These are phyloP conservation scores for Stevia rebaudiana DNA, from an alignment of 140 eudicot genomes.

Conservation along the genomic window DNA sequence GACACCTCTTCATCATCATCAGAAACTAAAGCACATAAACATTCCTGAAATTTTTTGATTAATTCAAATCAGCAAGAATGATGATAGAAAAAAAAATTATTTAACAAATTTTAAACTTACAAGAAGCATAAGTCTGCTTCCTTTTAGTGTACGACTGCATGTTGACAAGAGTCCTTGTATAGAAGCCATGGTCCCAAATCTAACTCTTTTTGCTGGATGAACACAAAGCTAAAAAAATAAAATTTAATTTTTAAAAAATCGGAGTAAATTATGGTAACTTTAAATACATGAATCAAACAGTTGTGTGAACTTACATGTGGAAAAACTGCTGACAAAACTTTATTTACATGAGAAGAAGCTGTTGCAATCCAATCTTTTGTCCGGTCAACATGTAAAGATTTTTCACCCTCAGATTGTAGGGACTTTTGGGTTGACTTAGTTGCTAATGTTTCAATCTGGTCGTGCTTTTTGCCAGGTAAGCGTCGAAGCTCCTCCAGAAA, in stretches of 20 bases:
- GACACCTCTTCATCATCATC: constrained; percentile 83
- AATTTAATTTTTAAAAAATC: constrained; percentile 13
- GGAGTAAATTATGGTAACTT: background rate
- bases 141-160: constrained; percentile 60
- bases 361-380: constrained; percentile 68
- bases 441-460: constrained; percentile 22
- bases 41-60: constrained; percentile 47
- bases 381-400: constrained; percentile 65
- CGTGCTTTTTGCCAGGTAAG: constrained; percentile 41
- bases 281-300: constrained; percentile 11
- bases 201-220: constrained; percentile 72
- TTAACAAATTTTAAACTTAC: constrained; percentile 37
- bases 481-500: constrained; percentile 74
- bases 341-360: constrained; percentile 59
- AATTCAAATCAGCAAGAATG: constrained; percentile 1
- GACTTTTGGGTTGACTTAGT: constrained; percentile 25
- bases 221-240: constrained; percentile 60
- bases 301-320: constrained; percentile 61
- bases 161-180: constrained; percentile 57
- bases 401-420: constrained; percentile 21
- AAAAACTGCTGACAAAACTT: constrained; percentile 56
- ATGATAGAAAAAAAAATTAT: background rate
- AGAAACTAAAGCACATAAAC: constrained; percentile 70
- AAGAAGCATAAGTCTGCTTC: constrained; percentile 76
- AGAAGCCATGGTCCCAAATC: constrained; percentile 63